Conservation (phyloP, 768 basidiomycete genomes). For the Termitomyces sp. region DNA sequence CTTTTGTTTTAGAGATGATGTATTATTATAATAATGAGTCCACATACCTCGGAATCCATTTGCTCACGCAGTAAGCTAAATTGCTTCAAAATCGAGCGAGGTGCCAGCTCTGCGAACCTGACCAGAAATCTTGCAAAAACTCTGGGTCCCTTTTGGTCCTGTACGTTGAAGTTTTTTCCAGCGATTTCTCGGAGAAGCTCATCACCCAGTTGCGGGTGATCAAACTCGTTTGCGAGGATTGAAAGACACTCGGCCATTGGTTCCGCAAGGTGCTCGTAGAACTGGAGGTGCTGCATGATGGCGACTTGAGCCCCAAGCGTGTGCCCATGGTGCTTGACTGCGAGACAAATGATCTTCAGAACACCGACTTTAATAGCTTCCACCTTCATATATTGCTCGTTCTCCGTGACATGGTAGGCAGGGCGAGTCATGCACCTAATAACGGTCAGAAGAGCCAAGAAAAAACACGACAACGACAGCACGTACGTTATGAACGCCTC, state of each 20-base stretch:
- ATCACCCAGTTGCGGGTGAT: conserved; percentile 85
- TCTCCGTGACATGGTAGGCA: conserved; percentile 83
- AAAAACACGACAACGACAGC: conserved; percentile 9
- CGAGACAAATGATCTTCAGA: conserved; percentile 85
- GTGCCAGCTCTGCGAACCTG: conserved; percentile 74
- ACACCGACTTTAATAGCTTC: conserved; percentile 66
- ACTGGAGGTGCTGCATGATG: conserved; percentile 90
- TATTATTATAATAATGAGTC: neutral
- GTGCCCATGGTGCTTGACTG: conserved; percentile 90
- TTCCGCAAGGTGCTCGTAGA: conserved; percentile 92
- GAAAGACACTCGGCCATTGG: conserved; percentile 90
- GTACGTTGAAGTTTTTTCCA: conserved; percentile 67
- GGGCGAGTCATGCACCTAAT: conserved; percentile 85
- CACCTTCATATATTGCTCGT: conserved; percentile 84
- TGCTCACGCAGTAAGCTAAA: conserved; percentile 81
- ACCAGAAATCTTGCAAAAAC: conserved; percentile 84
- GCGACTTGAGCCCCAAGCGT: conserved; percentile 79
- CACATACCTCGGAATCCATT: conserved; percentile 81
- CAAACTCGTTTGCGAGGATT: conserved; percentile 79
- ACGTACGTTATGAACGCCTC: conserved; percentile 83
- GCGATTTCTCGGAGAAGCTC: conserved; percentile 90
- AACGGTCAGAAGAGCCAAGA: conserved; percentile 1
- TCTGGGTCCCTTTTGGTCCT: conserved; percentile 85
- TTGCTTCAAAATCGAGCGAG: conserved; percentile 83
- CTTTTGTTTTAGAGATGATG: neutral